Evolutionary conservation across 768 basidiomycete species (phyloP).

Genomic region (Hypsizygus marmoreus): DNA sequence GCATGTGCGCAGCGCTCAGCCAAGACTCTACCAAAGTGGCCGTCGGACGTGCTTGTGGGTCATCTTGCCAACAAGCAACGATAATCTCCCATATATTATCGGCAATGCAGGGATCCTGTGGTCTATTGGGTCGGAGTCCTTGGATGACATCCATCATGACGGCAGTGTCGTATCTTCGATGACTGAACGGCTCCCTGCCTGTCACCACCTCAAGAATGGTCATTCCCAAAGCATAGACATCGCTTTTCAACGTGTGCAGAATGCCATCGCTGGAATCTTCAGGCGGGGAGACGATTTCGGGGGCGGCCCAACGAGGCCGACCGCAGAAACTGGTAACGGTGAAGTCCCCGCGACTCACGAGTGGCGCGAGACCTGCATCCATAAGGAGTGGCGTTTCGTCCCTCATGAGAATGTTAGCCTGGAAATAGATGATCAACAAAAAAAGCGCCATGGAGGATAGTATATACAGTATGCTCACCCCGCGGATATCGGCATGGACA

Average conservation of each 20-base stretch:
- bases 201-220: conserved; percentile 14
- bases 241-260: not conserved
- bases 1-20: too few relatives aligned
- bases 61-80: conserved; percentile 6
- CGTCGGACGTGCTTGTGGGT: conserved; percentile 1
- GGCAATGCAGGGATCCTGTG: not conserved
- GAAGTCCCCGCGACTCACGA: conserved; percentile 1
- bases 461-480: too few relatives aligned
- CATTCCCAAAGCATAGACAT: conserved; percentile 14
- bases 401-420: conserved; percentile 6
- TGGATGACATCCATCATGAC: conserved; percentile 8
- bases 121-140: conserved; percentile 1
- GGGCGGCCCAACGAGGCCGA: conserved; percentile 11
- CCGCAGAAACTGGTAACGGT: conserved; percentile 4
- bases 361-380: conserved; percentile 4
- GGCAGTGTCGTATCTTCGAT: conserved; percentile 7
- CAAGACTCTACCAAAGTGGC: conserved; percentile 2
- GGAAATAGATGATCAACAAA: not conserved
- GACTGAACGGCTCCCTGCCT: conserved; percentile 3
- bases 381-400: conserved; percentile 6
- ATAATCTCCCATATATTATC: conserved; percentile 9
- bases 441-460: too few relatives aligned
- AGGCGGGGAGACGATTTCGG: conserved; percentile 9
- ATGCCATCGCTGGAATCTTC: not conserved
- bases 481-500: conserved; percentile 10